phyloP scores from a whole-genome alignment of 2,329 filamentous ascomycete genomes.

The Aspergillus sp. region DNA sequence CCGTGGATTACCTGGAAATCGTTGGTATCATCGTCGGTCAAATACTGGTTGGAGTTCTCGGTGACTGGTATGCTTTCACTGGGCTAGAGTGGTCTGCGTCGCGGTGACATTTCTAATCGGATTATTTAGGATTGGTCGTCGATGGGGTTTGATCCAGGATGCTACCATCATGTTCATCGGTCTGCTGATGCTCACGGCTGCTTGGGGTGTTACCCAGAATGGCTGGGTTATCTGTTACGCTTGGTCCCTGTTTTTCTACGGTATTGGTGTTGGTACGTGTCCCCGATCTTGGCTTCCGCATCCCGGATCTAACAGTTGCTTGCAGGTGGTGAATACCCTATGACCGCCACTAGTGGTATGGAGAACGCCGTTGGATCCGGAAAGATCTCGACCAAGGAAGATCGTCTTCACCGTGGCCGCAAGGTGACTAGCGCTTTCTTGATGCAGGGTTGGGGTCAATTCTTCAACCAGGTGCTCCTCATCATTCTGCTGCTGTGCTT shows the following conservation, averaged over 20 bases:
- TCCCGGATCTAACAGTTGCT: conserved; percentile 20
- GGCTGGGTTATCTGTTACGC: conserved; percentile 98
- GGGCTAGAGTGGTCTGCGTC: neutral
- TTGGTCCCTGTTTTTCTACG: conserved; percentile 91
- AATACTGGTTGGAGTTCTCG: conserved; percentile 77
- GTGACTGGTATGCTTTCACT: conserved; percentile 56
- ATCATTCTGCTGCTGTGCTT: conserved; percentile 86
- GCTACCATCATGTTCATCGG: conserved; percentile 92
- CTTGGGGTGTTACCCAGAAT: conserved; percentile 82
- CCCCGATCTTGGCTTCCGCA: neutral
- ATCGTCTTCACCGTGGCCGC: conserved; percentile 90
- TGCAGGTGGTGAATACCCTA: conserved; percentile 85
- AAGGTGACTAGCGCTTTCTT: conserved; percentile 95
- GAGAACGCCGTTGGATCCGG: conserved; percentile 85
- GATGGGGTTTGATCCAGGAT: conserved; percentile 95
- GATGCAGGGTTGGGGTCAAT: conserved; percentile 98
- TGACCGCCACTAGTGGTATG: conserved; percentile 94
- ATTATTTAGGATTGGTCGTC: conserved; percentile 71
- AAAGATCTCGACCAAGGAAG: conserved; percentile 83
- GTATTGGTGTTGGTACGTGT: conserved; percentile 53
- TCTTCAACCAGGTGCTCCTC: conserved; percentile 86
- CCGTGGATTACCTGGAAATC: conserved; percentile 89
- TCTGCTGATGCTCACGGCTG: conserved; percentile 84
- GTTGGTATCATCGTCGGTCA: conserved; percentile 94
- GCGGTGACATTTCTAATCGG: conserved; percentile 7